Base-by-base conservation (phyloP, 257 asterid genomes). In the Paraleonurus japonicus region DNA sequence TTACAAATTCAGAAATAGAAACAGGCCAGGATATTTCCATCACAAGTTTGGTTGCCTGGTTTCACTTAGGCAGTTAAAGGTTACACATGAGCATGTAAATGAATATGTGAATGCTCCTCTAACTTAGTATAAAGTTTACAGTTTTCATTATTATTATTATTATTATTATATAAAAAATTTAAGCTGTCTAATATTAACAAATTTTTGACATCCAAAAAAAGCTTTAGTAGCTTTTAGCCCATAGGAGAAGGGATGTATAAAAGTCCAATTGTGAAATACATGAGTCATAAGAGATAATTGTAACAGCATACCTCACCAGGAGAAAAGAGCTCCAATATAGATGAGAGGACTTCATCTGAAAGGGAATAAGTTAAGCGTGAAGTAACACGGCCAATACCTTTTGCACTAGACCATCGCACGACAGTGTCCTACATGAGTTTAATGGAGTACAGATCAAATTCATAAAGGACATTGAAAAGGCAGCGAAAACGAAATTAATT, bases 371-470 rank as follows among this genome's bases (percentile, higher is more conserved):
- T 88, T 71, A 95, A 79, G 57, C 89, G 89, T 74, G 99, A 86
- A 54, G 96, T 80, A 70, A 91, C 82, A 17, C 99, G 96, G 71
- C 99, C 99, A 77, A 94, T 79, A 72, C 99, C 99, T 84, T 94
- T 94, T 72, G 99, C 99, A 74, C 98, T 96, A 75, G 99, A 94
- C 99, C 99, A 94, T 64, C 99, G 90, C 63, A 94, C 99, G 32
- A 94, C 92, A 65, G 99, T 94, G 80, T 89, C 99, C 99, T 94
- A 67, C 79, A 73, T 73, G 67, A 69, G 68, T 60, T 61, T 4
- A 28, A 74, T 41, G 55, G 60, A 54, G 7, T 35, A 67, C 22
- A 32, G 54, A 68, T 68, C 62, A 65, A 66, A 69, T 33, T 47
- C 20, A 65, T 17, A 33, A 54, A 65, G 41, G 69, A 37, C 33